These are phyloP conservation scores for Amaranthus hypochondriacus DNA, from an alignment of 148 eudicot genomes.

Conservation along the genomic window DNA sequence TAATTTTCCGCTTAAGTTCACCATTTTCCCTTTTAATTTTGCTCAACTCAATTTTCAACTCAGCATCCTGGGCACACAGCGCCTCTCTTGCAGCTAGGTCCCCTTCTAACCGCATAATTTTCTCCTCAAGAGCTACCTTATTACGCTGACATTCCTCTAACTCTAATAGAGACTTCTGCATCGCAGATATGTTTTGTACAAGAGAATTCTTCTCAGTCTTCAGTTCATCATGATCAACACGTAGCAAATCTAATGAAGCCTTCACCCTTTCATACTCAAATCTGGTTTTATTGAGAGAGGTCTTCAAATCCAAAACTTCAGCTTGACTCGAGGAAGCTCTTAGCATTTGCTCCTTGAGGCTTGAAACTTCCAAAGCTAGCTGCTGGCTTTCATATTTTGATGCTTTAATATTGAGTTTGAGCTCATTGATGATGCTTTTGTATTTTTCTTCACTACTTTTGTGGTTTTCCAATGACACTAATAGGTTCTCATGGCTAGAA, in stretches of 20 bases:
- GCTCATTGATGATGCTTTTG: constrained; percentile 36
- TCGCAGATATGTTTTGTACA: constrained; percentile 39
- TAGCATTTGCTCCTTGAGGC: constrained; percentile 58
- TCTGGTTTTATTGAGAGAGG: constrained; percentile 36
- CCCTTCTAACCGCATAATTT: constrained; percentile 51
- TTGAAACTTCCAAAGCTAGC: constrained; percentile 52
- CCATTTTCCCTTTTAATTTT: constrained; percentile 45
- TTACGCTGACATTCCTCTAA: constrained; percentile 54
- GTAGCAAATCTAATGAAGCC: constrained; percentile 38
- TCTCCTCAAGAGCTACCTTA: constrained; percentile 52
- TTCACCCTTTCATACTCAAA: constrained; percentile 51
- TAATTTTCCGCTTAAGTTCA: constrained; percentile 50
- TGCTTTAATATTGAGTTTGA: constrained; percentile 60
- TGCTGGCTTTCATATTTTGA: constrained; percentile 60
- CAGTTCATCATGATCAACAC: constrained; percentile 43
- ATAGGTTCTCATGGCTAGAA: constrained; percentile 51
- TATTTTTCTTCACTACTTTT: constrained; percentile 54
- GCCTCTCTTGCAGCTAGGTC: constrained; percentile 54
- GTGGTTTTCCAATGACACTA: constrained; percentile 34
- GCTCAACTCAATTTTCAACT: constrained; percentile 53
- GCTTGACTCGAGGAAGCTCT: constrained; percentile 47
- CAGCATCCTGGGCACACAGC: constrained; percentile 44
- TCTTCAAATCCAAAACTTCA: constrained; percentile 46
- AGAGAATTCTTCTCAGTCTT: constrained; percentile 50
- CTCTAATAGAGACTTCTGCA: constrained; percentile 48